Evolutionary conservation across 2,329 filamentous ascomycete species (phyloP).

Genomic region (Cladosporium sp.): DNA sequence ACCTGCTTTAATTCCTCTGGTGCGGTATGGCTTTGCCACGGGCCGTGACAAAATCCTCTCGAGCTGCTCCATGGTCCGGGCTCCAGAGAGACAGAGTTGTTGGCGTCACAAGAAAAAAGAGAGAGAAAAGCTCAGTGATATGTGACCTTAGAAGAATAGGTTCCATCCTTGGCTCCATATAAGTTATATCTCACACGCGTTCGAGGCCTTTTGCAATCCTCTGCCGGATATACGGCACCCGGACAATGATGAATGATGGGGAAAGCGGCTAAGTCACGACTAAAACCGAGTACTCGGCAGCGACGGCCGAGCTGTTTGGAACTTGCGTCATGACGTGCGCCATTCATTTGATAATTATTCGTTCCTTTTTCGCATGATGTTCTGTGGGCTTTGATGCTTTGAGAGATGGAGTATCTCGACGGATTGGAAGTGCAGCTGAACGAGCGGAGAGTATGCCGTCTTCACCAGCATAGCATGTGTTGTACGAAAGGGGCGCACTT

Average conservation of each 20-base stretch:
- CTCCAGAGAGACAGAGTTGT: background rate
- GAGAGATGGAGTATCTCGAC: too few species aligned
- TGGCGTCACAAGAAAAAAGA: background rate
- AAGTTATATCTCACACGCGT: background rate
- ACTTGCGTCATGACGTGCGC: too few species aligned
- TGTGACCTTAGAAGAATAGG: too few species aligned
- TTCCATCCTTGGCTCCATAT: too few species aligned
- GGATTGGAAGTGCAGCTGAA: too few species aligned
- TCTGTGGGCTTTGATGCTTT: too few species aligned
- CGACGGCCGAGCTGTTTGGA: background rate
- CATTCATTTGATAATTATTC: too few species aligned
- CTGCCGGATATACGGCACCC: conserved; percentile 4
- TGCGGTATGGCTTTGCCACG: conserved; percentile 50
- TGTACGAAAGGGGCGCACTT: too few species aligned
- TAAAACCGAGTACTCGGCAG: background rate
- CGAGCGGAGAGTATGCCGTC: too few species aligned
- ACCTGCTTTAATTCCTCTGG: conserved; percentile 34
- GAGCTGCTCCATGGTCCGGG: conserved; percentile 34
- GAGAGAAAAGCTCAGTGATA: background rate
- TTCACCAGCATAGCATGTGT: too few species aligned
- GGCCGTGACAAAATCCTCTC: conserved; percentile 46
- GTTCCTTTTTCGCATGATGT: too few species aligned
- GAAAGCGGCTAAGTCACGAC: background rate
- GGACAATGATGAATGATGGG: conserved; percentile 1
- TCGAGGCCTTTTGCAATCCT: background rate